A percentile compares a stretch with the other conserved stretches of the same genome.
Conservation (phyloP, 805 yeast species). For the Candida mattraensis region DNA sequence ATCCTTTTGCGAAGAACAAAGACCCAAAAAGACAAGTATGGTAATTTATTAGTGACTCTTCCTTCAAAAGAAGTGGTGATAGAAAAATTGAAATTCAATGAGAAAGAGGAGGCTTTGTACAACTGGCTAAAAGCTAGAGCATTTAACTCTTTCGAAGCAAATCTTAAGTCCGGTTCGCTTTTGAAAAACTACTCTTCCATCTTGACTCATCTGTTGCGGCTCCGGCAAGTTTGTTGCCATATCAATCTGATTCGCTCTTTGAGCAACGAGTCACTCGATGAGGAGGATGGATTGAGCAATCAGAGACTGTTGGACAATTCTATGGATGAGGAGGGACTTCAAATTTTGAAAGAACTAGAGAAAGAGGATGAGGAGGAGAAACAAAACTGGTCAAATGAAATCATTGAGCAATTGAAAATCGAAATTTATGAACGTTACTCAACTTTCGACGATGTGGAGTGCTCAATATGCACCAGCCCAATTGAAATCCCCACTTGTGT, state of each 20-base stretch:
- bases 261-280: constrained; percentile 34
- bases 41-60: constrained; percentile 68
- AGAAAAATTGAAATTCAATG: constrained; percentile 65
- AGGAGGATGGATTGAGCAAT: constrained; percentile 46
- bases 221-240: constrained; percentile 90
- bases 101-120: constrained; percentile 65
- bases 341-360: constrained; percentile 27
- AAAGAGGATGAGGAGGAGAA: constrained; percentile 29
- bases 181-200: constrained; percentile 74
- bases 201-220: constrained; percentile 75
- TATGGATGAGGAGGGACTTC: constrained; percentile 22
- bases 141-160: constrained; percentile 56
- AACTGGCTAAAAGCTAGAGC: constrained; percentile 69
- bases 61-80: constrained; percentile 76
- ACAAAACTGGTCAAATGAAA: constrained; percentile 26
- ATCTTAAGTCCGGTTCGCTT: constrained; percentile 64
- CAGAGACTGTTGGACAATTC: constrained; percentile 7
- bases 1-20: constrained; percentile 82
- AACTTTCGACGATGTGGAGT: constrained; percentile 53
- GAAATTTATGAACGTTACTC: constrained; percentile 36
- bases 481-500: constrained; percentile 50
- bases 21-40: constrained; percentile 72
- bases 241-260: constrained; percentile 53
- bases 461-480: constrained; percentile 79
- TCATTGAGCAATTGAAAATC: constrained; percentile 23